Base-by-base conservation (phyloP, 345 rosid species). In the Toxicodendron radicans region DNA sequence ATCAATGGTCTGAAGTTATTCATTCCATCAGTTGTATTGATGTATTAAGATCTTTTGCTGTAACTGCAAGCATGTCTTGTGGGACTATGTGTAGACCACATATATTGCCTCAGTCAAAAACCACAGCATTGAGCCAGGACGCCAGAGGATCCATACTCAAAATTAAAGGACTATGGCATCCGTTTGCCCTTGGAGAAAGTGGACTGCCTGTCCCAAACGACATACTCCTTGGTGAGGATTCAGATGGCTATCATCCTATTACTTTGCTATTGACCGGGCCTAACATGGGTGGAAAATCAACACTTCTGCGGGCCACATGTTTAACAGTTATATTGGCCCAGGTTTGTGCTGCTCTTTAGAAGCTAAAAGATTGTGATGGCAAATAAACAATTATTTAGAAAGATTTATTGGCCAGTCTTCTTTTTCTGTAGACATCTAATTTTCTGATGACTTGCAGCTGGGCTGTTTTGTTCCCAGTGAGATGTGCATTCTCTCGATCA, bases 271-370 rank as follows among this genome's bases (percentile, higher is more conserved):
- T 95, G 81, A 95, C 98, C 23, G 99, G 97, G 79, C 99, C 99
- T 21, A 95, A 95, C 77, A 95, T 95, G 99, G 97, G 99, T 63
- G 99, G 99, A 54, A 95, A 95, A 84, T 92, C 98, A 73, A 92
- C 99, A 58, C 97, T 95, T 78, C 81, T 95, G 67, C 97, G 99
- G 9, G 91, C 97, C 58, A 86, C 98, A 23, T 95, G 97, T 82
- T 86, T 92, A 52, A 89, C 99, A 52, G 94, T 92, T 73, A 85
- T 95, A 79, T 77, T 95, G 76, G 90, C 97, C 54, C 99, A 92
- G 89, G 97, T 95, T 59, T 73, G 90, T 76, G 70, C 68, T 58
- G 51, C 61, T 62, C 7, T 68, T 64, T 57, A 63, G 64, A 41
- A 68, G 49, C 46, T 62, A 59, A 65, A 46, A 63, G 45, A 24